Evolutionary conservation across 129 eudicot genomes (phyloP).

Genomic region (Mikania micrantha): DNA sequence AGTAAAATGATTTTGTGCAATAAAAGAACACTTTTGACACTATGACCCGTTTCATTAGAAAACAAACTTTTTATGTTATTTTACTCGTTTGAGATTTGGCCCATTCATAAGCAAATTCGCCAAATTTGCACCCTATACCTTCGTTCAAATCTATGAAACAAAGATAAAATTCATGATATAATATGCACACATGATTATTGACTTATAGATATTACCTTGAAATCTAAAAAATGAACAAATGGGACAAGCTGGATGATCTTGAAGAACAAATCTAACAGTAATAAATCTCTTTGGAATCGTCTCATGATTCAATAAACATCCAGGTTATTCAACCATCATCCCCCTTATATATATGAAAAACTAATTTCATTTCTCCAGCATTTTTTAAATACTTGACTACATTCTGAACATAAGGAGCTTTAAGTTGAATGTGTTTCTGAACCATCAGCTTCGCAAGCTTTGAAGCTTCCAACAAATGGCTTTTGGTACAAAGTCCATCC

Average conservation of each 20-base stretch:
- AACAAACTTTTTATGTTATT: too few species aligned
- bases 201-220: background rate
- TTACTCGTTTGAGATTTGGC: too few species aligned
- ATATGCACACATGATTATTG: background rate
- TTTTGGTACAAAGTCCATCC: conserved; percentile 49
- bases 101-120: too few species aligned
- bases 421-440: conserved; percentile 31
- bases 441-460: conserved; percentile 51
- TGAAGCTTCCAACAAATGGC: conserved; percentile 51
- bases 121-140: too few species aligned
- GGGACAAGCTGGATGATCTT: background rate
- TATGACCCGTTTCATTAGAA: too few species aligned
- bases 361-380: conserved; percentile 37
- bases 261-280: background rate
- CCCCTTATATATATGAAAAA: conserved; percentile 23
- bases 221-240: background rate
- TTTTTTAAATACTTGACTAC: conserved; percentile 31
- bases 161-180: background rate
- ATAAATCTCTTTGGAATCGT: background rate
- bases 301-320: background rate
- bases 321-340: conserved; percentile 15
- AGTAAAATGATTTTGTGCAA: too few species aligned
- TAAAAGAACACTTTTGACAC: too few species aligned
- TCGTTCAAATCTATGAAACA: too few species aligned
- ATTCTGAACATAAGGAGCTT: conserved; percentile 35